These are phyloP conservation scores for Verbena officinalis DNA, from an alignment of 257 asterid species.

Conservation along the genomic window DNA sequence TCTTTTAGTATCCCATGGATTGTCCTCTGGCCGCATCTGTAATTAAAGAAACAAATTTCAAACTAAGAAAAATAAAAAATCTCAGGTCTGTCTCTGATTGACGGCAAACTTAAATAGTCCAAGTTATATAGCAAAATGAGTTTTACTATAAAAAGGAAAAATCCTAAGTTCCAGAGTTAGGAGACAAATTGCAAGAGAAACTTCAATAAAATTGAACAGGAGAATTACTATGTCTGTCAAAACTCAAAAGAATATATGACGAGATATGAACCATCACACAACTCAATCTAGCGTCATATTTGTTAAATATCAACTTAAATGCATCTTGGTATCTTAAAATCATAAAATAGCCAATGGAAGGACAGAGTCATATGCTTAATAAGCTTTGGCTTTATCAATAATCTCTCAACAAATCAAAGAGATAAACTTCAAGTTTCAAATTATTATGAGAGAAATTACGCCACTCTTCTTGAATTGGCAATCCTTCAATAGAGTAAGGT, in stretches of 20 bases:
- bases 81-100: conserved; percentile 2
- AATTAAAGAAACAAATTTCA: conserved; percentile 21
- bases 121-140: neutral
- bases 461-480: no score
- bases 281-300: no score
- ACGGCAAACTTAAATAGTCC: neutral
- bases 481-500: no score
- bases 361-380: no score
- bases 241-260: conserved; percentile 2
- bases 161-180: neutral
- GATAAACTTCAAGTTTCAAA: no score
- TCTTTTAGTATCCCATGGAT: conserved; percentile 80
- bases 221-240: neutral
- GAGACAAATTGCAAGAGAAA: conserved; percentile 5
- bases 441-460: no score
- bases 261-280: no score
- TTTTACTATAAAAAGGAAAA: conserved; percentile 6
- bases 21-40: conserved; percentile 86
- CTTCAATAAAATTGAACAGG: conserved; percentile 1
- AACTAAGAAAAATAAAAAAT: neutral
- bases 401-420: no score
- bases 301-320: no score
- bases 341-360: no score
- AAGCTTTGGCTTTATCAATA: no score
- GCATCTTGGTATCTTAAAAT: no score